These are phyloP conservation scores for Apiotrichum montevideense DNA, from an alignment of 1,284 basidiomycete genomes.

Conservation along the genomic window DNA sequence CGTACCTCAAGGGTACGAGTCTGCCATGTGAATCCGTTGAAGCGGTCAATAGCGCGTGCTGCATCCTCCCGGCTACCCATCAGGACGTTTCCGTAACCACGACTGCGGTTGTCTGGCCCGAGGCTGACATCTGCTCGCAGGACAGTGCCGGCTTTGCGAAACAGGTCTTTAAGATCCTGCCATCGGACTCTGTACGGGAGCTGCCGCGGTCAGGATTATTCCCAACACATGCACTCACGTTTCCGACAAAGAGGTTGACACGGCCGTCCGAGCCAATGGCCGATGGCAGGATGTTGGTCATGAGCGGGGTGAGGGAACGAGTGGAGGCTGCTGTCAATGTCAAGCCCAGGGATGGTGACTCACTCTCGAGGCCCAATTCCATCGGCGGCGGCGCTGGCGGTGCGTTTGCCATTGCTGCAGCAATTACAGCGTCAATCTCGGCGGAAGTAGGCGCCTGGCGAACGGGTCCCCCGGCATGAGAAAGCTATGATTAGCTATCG, in stretches of 20 bases:
- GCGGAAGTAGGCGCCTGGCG: conserved; percentile 32
- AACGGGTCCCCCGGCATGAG: no score
- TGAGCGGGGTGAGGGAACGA: conserved; percentile 38
- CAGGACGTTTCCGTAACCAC: conserved; percentile 89
- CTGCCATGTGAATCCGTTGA: conserved; percentile 88
- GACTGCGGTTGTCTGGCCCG: conserved; percentile 82
- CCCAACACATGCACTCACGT: conserved; percentile 53
- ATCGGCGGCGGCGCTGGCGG: conserved; percentile 30
- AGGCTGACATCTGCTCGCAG: conserved; percentile 89
- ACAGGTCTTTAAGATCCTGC: conserved; percentile 98
- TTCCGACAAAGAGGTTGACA: conserved; percentile 84
- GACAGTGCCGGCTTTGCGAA: conserved; percentile 89
- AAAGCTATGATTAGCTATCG: no score
- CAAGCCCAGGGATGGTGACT: conserved; percentile 7
- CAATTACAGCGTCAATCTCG: conserved; percentile 45
- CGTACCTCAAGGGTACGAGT: conserved; percentile 82
- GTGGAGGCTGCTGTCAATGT: conserved; percentile 15
- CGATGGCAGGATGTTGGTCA: conserved; percentile 46
- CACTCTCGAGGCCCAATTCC: conserved; percentile 24
- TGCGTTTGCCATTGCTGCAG: conserved; percentile 44
- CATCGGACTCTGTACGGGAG: conserved; percentile 87
- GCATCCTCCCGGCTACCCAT: conserved; percentile 88
- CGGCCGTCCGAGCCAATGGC: conserved; percentile 60
- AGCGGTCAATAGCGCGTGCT: conserved; percentile 69
- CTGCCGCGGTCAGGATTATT: conserved; percentile 43